Evolutionary conservation across 2,329 filamentous ascomycete species (phyloP).

Genomic region (Chaetomium olivaceum): DNA sequence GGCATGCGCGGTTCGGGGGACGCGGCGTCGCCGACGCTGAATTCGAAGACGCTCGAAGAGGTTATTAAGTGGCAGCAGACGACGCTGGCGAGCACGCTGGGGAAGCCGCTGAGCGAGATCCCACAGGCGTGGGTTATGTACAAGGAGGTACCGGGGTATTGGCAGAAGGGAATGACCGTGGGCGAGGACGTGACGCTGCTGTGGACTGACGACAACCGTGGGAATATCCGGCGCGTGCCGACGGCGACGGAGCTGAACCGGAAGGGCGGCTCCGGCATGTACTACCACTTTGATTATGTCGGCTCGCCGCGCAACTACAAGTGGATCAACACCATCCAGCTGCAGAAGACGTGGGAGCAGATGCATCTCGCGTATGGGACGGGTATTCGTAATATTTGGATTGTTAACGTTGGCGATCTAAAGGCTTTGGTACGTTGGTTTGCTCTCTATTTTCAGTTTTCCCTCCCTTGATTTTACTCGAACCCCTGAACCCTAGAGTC

Average conservation of each 20-base stretch:
- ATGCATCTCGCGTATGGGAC: slow-evolving; percentile 62
- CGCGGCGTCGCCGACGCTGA: slow-evolving; percentile 47
- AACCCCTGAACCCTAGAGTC: too few relatives aligned
- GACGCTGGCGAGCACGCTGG: slow-evolving; percentile 26
- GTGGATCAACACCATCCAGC: slow-evolving; percentile 66
- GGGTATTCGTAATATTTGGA: slow-evolving; percentile 58
- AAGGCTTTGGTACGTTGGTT: slow-evolving; percentile 49
- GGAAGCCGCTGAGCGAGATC: slow-evolving; percentile 38
- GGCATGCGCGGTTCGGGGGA: slow-evolving; percentile 58
- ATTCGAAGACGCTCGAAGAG: slow-evolving; percentile 43
- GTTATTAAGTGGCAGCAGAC: slow-evolving; percentile 45
- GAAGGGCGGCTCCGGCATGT: slow-evolving; percentile 59
- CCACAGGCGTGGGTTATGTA: slow-evolving; percentile 62
- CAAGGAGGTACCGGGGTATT: slow-evolving; percentile 59
- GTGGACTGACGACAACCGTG: slow-evolving; percentile 65
- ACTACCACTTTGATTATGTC: slow-evolving; percentile 58
- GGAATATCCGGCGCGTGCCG: slow-evolving; percentile 60
- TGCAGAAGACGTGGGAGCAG: slow-evolving; percentile 66
- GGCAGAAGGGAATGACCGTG: slow-evolving; percentile 58
- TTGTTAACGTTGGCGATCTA: slow-evolving; percentile 65
- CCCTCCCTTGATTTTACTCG: too few relatives aligned
- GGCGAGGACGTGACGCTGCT: slow-evolving; percentile 63
- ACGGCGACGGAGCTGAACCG: slow-evolving; percentile 54
- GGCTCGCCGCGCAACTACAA: slow-evolving; percentile 61
- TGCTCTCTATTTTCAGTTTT: too few relatives aligned